Base-by-base conservation (phyloP, 1,139 yeast species). In the Saccharomyces pastorianus region DNA sequence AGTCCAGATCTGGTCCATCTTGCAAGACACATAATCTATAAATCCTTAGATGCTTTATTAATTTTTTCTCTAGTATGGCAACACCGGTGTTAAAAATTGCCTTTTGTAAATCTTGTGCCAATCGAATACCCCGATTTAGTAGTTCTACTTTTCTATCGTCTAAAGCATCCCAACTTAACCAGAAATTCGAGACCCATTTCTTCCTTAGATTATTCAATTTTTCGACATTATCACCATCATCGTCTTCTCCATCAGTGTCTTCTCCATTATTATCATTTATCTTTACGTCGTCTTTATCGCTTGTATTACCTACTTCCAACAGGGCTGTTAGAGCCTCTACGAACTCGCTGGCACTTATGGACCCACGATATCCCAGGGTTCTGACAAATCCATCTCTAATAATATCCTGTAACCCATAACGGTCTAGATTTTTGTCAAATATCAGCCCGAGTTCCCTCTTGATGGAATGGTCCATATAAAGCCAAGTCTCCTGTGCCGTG, bases 151-250 rank as follows among this genome's bases (percentile, higher is more conserved):
- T 67, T 38, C 68, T 67, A 49, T 76, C 76, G 67, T 83, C 84
- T 51, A 91, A 74, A 0, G 98, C 89, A 71, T 93, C 99, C 95
- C 96, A 95, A 13, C 96, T 88, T 34, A 83, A 78, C 98, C 99
- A 93, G 68, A 95, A 95, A 66, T 91, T 90, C 52, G 81, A 79
- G 2, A 91, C 83, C 95, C 96, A 93, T 50, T 80, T 78, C 60
- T 83, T 80, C 50, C 52, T 52, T 64, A 83, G 75, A 53, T 73
- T 73, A 14, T 72, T 71, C 9, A 60, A 53, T 20, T 62, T 66
- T 13, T 61, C 69, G 0, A 66, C 66, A 14, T 62, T 59, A 5
- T 57, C 63, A 7, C 58, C 62, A 4, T 61, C 65, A 14, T 62
- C 66, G 1, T 55, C 58, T 11, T 41, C 27, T 1, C 46, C 27